These are phyloP conservation scores for Suillus weaverae DNA, from an alignment of 768 basidiomycete genomes.

Conservation along the genomic window DNA sequence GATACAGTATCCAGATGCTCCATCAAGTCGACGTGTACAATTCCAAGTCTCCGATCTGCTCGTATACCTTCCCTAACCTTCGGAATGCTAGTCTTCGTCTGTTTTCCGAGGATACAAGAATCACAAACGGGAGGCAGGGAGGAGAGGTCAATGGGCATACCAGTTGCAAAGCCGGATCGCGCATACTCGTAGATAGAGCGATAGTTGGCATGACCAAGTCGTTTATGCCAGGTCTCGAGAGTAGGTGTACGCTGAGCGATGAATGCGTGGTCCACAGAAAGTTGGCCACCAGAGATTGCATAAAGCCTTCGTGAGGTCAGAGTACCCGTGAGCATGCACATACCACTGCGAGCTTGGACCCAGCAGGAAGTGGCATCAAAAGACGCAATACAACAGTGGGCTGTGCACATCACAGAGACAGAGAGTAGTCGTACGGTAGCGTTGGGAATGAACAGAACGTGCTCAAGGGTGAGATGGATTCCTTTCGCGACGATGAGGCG, in stretches of 20 bases:
- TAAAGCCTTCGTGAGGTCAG: too few species aligned
- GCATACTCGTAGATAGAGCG: conserved; percentile 26
- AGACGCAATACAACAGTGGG: too few species aligned
- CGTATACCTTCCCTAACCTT: conserved; percentile 20
- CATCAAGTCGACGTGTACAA: conserved; percentile 29
- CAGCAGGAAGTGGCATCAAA: too few species aligned
- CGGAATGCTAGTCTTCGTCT: not conserved
- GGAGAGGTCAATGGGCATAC: conserved; percentile 9
- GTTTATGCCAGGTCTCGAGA: conserved; percentile 29
- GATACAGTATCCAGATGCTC: not conserved
- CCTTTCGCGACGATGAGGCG: too few species aligned
- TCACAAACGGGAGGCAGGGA: conserved; percentile 19
- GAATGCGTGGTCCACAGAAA: conserved; percentile 19
- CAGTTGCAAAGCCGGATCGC: not conserved
- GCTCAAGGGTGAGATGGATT: too few species aligned
- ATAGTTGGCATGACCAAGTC: conserved; percentile 30
- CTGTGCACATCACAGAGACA: too few species aligned
- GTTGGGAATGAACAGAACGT: too few species aligned
- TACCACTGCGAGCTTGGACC: too few species aligned
- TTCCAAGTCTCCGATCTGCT: conserved; percentile 21
- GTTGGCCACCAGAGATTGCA: not conserved
- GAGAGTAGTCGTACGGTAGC: too few species aligned
- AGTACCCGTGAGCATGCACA: too few species aligned
- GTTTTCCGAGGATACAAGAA: not conserved
- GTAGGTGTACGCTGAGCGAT: conserved; percentile 8